Evolutionary conservation across 75 land plant genomes (phyloP).

Genomic region (Cunninghamia lanceolata): DNA sequence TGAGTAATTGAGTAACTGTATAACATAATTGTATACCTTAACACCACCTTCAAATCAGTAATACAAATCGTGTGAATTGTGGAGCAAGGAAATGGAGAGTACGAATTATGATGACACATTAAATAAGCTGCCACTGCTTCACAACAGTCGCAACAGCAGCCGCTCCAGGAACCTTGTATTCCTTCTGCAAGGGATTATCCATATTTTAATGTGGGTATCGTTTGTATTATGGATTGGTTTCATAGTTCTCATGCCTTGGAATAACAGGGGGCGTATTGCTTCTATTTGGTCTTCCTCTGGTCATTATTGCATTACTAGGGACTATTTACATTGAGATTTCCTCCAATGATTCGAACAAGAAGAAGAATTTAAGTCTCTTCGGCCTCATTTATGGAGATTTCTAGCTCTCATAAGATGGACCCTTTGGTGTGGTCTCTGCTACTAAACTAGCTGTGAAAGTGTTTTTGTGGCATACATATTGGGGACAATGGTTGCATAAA

Average conservation of each 20-base stretch:
- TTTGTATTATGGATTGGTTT: conserved; percentile 41
- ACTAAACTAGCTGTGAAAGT: conserved; percentile 69
- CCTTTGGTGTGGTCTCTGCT: conserved; percentile 85
- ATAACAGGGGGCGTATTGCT: conserved; percentile 48
- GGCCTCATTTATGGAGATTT: conserved; percentile 63
- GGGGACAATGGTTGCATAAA: conserved; percentile 52
- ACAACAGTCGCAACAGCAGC: not conserved
- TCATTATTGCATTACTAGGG: conserved; percentile 38
- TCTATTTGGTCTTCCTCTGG: conserved; percentile 48
- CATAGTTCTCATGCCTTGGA: conserved; percentile 46
- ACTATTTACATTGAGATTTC: conserved; percentile 34
- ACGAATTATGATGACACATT: not conserved
- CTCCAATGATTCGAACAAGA: conserved; percentile 21
- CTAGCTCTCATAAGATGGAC: conserved; percentile 77
- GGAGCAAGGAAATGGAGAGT: not conserved
- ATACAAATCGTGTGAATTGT: no score
- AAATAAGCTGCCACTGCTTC: not conserved
- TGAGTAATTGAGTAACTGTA: no score
- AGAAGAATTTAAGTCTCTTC: conserved; percentile 19
- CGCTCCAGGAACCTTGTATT: not conserved
- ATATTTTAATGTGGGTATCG: conserved; percentile 30
- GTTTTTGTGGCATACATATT: conserved; percentile 46
- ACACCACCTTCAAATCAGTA: not conserved
- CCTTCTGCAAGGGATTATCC: conserved; percentile 23
- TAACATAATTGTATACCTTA: no score